Percentiles rank a stretch among this genome's conserved stretches.
Conservation (phyloP, 2,329 filamentous ascomycete genomes). For the Calonectria naviculata region DNA sequence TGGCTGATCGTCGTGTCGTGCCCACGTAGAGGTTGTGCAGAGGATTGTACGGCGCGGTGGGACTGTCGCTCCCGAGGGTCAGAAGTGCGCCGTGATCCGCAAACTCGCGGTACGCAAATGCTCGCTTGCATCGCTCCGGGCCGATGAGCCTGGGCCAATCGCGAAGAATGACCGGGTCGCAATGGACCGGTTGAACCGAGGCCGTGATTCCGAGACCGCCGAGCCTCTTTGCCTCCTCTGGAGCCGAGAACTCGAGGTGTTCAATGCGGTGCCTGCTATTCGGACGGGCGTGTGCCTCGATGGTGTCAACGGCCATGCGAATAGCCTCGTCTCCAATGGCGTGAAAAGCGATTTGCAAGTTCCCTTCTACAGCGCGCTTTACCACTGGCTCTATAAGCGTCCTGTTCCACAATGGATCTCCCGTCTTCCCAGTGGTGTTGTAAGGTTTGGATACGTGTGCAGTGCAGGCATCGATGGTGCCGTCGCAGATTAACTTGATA, state of each 20-base stretch:
- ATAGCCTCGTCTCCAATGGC: slow-evolving; percentile 37
- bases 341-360: slow-evolving; percentile 17
- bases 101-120: slow-evolving; percentile 71
- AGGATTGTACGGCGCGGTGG: slow-evolving; percentile 63
- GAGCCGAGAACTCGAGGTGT: slow-evolving; percentile 15
- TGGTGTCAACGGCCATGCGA: slow-evolving; percentile 12
- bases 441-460: slow-evolving; percentile 67
- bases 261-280: slow-evolving; percentile 19
- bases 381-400: slow-evolving; percentile 3
- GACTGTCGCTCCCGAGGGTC: slow-evolving; percentile 65
- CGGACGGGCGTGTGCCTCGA: slow-evolving; percentile 10
- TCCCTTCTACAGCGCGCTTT: slow-evolving; percentile 6
- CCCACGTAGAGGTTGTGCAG: slow-evolving; percentile 65
- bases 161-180: slow-evolving; percentile 15
- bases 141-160: slow-evolving; percentile 55
- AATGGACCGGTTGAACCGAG: slow-evolving; percentile 17
- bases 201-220: slow-evolving; percentile 18
- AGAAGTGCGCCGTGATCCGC: slow-evolving; percentile 60
- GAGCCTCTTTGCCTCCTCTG: slow-evolving; percentile 16
- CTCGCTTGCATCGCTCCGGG: slow-evolving; percentile 60
- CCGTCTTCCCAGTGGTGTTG: slow-evolving; percentile 40
- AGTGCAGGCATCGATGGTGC: slow-evolving; percentile 72
- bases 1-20: slow-evolving; percentile 62
- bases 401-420: slow-evolving; percentile 7
- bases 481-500: slow-evolving; percentile 71